Evolutionary conservation across 768 basidiomycete genomes (phyloP).

Genomic region (Tricholoma bakamatsutake): DNA sequence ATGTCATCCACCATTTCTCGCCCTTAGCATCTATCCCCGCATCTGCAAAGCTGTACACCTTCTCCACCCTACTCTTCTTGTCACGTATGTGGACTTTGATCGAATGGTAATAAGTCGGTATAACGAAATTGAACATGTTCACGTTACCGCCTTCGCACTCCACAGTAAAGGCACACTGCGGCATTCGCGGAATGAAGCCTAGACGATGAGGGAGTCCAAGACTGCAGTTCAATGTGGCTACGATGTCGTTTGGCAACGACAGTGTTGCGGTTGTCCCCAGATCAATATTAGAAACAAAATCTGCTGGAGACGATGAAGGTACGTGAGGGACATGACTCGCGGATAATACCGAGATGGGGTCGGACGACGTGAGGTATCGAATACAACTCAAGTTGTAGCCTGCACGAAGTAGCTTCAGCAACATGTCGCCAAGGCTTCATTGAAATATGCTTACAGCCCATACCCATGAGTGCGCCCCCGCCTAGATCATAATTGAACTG

Average conservation of each 20-base stretch:
- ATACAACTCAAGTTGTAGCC: constrained; percentile 41
- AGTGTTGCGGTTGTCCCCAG: constrained; percentile 21
- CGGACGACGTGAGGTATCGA: constrained; percentile 37
- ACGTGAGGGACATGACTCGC: constrained; percentile 24
- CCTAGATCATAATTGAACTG: constrained; percentile 47
- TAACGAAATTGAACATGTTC: constrained; percentile 18
- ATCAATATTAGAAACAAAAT: constrained; percentile 21
- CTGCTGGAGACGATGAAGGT: constrained; percentile 19
- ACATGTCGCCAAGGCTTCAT: neutral
- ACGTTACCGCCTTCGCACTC: constrained; percentile 39
- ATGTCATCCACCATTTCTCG: constrained; percentile 52
- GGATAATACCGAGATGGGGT: constrained; percentile 34
- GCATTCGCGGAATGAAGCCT: constrained; percentile 30
- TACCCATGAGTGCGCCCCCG: constrained; percentile 61
- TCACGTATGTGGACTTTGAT: constrained; percentile 31
- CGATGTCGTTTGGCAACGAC: constrained; percentile 23
- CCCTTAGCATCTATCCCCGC: constrained; percentile 30
- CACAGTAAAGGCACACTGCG: constrained; percentile 26
- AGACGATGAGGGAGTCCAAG: constrained; percentile 20
- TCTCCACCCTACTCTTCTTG: constrained; percentile 29
- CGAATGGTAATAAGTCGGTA: constrained; percentile 28
- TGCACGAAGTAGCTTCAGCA: constrained; percentile 10
- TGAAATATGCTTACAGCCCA: constrained; percentile 35
- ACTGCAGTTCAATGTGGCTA: constrained; percentile 28
- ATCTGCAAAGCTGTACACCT: constrained; percentile 32